These are phyloP conservation scores for Eutrema heterophyllum DNA, from an alignment of 345 rosid species.

Conservation along the genomic window DNA sequence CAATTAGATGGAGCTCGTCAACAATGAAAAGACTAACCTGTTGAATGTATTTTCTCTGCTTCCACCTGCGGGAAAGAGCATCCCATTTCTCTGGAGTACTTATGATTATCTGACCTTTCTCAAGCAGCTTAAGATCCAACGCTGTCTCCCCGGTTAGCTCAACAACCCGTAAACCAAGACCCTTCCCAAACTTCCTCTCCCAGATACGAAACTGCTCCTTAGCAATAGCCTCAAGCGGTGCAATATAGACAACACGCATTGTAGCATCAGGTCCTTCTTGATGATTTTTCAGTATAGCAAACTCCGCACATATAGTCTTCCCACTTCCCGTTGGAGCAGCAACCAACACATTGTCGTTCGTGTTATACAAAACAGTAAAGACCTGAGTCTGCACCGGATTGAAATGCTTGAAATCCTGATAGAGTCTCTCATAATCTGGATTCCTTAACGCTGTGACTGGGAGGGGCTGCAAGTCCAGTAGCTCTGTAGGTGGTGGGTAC, in stretches of 20 bases:
- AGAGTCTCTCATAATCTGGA: slow-evolving; percentile 80
- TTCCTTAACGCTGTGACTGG: slow-evolving; percentile 94
- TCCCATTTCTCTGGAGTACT: slow-evolving; percentile 98
- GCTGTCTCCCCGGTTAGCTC: slow-evolving; percentile 87
- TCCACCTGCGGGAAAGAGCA: slow-evolving; percentile 95
- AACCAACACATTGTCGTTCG: slow-evolving; percentile 86
- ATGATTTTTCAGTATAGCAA: slow-evolving; percentile 81
- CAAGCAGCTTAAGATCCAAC: slow-evolving; percentile 75
- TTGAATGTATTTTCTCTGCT: slow-evolving; percentile 75
- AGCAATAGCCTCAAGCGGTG: slow-evolving; percentile 90
- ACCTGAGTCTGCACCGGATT: slow-evolving; percentile 99
- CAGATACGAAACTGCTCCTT: slow-evolving; percentile 73
- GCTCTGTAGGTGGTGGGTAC: slow-evolving; percentile 96
- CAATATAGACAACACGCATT: slow-evolving; percentile 81
- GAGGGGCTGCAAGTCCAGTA: slow-evolving; percentile 86
- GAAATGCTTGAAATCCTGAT: slow-evolving; percentile 80
- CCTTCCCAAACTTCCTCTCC: slow-evolving; percentile 80
- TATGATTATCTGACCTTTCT: slow-evolving; percentile 78
- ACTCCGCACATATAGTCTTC: slow-evolving; percentile 94
- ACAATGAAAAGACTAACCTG: slow-evolving; percentile 92
- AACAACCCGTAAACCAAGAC: slow-evolving; percentile 80
- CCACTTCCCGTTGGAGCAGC: slow-evolving; percentile 99
- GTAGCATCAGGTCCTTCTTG: slow-evolving; percentile 66
- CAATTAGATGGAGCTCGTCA: slow-evolving; percentile 94
- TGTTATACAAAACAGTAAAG: slow-evolving; percentile 76